Percentiles rank a stretch among this genome's conserved stretches.
Evolutionary conservation across 2,329 filamentous ascomycete genomes (phyloP).

Genomic region (Phialocephala sp.): DNA sequence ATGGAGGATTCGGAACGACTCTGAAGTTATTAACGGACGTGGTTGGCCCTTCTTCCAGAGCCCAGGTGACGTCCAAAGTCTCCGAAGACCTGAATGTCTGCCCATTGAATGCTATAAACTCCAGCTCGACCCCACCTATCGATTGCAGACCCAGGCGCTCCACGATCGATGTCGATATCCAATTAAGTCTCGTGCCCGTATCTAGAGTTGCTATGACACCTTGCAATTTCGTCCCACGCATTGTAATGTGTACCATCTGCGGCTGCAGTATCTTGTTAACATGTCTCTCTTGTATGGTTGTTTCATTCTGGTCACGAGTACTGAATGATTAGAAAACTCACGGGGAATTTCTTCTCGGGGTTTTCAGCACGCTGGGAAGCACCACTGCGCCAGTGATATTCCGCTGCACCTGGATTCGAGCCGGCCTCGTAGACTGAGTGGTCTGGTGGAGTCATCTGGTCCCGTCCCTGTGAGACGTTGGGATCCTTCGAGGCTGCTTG

Average conservation of each 20-base stretch:
- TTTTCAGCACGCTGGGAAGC: no score
- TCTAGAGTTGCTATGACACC: not conserved
- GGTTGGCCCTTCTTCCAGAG: not conserved
- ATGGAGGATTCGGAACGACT: not conserved
- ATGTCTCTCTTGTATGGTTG: not conserved
- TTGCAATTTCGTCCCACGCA: not conserved
- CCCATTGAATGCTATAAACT: not conserved
- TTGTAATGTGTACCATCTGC: not conserved
- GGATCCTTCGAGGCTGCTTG: no score
- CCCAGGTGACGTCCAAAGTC: not conserved
- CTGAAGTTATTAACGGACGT: not conserved
- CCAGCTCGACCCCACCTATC: not conserved
- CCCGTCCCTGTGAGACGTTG: no score
- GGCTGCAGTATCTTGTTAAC: not conserved
- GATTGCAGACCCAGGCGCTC: not conserved
- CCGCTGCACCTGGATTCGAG: no score
- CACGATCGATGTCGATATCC: not conserved
- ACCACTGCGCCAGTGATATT: no score
- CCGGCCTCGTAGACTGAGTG: no score
- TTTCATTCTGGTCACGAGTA: no score
- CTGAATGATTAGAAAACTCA: no score
- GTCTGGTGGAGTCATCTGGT: no score
- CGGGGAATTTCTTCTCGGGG: no score
- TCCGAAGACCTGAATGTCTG: not conserved
- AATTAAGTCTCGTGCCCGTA: not conserved